phyloP scores from a whole-genome alignment of 352 stramenopile species.

The Poterioochromonas sp. region DNA sequence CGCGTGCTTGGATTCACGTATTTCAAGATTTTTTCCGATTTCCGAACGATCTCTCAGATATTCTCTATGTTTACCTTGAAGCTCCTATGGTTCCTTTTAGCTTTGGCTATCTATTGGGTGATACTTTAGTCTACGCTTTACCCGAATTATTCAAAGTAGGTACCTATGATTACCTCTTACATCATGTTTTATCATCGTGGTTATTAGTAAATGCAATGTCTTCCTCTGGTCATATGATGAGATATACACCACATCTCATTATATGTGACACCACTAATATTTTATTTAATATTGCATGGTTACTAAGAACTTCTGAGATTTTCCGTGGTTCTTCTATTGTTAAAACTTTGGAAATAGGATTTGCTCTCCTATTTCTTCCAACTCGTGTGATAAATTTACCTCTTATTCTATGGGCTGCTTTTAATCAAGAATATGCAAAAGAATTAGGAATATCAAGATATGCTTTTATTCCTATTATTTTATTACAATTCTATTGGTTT shows the following conservation, averaged over 20 bases:
- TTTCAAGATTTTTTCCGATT: background rate
- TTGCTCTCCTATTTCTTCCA: background rate
- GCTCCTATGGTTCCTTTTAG: background rate
- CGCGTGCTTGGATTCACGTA: background rate
- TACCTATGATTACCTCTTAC: background rate
- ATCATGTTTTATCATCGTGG: background rate
- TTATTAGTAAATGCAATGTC: background rate
- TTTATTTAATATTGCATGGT: slow-evolving; percentile 19
- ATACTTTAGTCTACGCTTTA: background rate
- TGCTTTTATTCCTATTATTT: background rate
- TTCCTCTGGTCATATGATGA: background rate
- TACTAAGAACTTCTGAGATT: background rate
- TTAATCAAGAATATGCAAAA: no score
- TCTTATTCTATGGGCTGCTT: no score
- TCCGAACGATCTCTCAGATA: no score
- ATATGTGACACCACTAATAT: slow-evolving; percentile 2
- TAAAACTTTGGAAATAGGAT: background rate
- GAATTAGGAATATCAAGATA: background rate
- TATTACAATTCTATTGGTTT: background rate
- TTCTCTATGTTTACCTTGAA: background rate
- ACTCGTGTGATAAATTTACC: background rate
- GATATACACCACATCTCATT: slow-evolving; percentile 9
- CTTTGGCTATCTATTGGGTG: slow-evolving; percentile 8
- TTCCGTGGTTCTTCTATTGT: background rate
- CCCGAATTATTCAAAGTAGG: background rate